A percentile compares a stretch with the other conserved stretches of the same genome.
Conservation (phyloP, 352 stramenopile genomes). For the Phytopythium ostracodes region DNA sequence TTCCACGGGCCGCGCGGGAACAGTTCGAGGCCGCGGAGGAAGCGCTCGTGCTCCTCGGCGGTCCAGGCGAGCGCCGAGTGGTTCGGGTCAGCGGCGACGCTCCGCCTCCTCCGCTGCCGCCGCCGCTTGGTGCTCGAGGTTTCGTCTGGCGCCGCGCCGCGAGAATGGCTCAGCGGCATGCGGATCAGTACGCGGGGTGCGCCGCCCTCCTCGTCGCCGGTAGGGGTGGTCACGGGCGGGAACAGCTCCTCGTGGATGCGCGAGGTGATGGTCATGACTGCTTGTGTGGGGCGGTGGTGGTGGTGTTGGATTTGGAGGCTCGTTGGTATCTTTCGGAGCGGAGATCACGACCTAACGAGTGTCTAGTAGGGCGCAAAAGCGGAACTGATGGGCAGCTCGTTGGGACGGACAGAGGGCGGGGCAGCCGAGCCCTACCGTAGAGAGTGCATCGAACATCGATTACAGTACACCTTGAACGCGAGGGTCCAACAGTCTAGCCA, state of each 20-base stretch:
- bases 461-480: too few species aligned
- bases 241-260: constrained; percentile 15
- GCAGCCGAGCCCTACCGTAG: too few species aligned
- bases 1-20: constrained; percentile 11
- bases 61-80: constrained; percentile 4
- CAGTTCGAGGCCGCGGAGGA: constrained; percentile 7
- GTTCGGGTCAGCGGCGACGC: background rate
- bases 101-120: background rate
- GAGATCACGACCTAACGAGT: too few species aligned
- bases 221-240: background rate
- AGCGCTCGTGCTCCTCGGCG: constrained; percentile 10
- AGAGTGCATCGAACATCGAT: too few species aligned
- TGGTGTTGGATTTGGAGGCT: background rate
- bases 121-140: background rate
- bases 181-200: constrained; percentile 2
- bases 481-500: too few species aligned
- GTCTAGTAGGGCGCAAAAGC: too few species aligned
- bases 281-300: background rate
- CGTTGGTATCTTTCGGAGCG: too few species aligned
- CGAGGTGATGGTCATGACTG: constrained; percentile 17
- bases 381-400: too few species aligned
- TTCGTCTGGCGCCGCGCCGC: background rate
- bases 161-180: constrained; percentile 4
- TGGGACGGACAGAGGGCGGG: too few species aligned
- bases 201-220: background rate